These are phyloP conservation scores for Penicillium parvum DNA, from an alignment of 495 filamentous ascomycete species.

Conservation along the genomic window DNA sequence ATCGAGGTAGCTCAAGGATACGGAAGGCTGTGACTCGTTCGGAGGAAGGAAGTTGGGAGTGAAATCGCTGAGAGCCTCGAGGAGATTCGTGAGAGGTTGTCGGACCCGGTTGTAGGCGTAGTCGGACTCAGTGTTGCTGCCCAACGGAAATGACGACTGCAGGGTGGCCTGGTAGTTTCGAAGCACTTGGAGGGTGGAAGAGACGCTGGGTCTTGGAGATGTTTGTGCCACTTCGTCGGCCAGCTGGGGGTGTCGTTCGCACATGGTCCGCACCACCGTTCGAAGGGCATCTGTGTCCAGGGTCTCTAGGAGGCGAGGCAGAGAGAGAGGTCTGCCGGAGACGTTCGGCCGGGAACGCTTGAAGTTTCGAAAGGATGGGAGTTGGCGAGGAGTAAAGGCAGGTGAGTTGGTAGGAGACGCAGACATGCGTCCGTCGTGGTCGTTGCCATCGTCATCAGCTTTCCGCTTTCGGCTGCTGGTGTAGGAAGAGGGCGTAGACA, in stretches of 20 bases:
- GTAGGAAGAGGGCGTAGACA: slow-evolving; percentile 51
- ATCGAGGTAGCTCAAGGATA: slow-evolving; percentile 81
- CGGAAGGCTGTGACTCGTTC: slow-evolving; percentile 71
- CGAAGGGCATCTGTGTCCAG: slow-evolving; percentile 79
- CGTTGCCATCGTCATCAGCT: slow-evolving; percentile 70
- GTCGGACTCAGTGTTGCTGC: slow-evolving; percentile 75
- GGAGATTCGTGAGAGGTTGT: slow-evolving; percentile 70
- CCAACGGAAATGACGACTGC: slow-evolving; percentile 79
- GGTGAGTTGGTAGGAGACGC: slow-evolving; percentile 78
- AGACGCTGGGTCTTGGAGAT: slow-evolving; percentile 78
- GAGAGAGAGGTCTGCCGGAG: slow-evolving; percentile 70
- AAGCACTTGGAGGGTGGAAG: slow-evolving; percentile 73
- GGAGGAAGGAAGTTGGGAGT: slow-evolving; percentile 94
- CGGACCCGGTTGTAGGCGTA: slow-evolving; percentile 94
- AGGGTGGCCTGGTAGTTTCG: slow-evolving; percentile 74
- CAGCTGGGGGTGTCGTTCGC: slow-evolving; percentile 74
- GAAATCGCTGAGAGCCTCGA: slow-evolving; percentile 89
- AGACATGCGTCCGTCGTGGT: slow-evolving; percentile 76
- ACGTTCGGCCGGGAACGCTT: slow-evolving; percentile 65
- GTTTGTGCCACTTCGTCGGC: slow-evolving; percentile 76
- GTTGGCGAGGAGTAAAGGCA: slow-evolving; percentile 59
- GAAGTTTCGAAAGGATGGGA: slow-evolving; percentile 57
- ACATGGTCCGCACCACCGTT: slow-evolving; percentile 77
- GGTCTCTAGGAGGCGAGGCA: slow-evolving; percentile 85
- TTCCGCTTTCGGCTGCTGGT: slow-evolving; percentile 73